Conservation (phyloP, 176 grass and related monocot genomes). For the Bolboschoenus planiculmis region DNA sequence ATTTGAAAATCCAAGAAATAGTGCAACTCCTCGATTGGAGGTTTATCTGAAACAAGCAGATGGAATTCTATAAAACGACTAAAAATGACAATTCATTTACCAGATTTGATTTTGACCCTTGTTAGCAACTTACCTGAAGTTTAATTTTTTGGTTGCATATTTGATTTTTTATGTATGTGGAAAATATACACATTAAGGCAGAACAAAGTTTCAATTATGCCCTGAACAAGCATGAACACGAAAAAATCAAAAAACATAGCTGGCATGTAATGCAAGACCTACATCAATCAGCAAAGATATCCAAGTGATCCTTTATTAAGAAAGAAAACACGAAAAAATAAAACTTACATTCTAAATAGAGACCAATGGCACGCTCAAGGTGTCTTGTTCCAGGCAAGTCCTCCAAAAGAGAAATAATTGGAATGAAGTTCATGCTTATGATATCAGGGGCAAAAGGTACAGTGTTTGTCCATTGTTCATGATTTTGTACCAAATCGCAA, state of each 20-base stretch:
- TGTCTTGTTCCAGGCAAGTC: constrained; percentile 65
- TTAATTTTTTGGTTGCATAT: background rate
- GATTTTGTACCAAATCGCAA: constrained; percentile 89
- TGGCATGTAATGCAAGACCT: background rate
- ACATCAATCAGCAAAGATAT: background rate
- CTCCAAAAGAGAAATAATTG: constrained; percentile 79
- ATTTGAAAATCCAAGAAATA: constrained; percentile 99
- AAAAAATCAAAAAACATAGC: background rate
- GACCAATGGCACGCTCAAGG: constrained; percentile 75
- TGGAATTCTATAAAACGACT: constrained; percentile 9
- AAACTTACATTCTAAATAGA: constrained; percentile 86
- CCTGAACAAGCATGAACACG: background rate
- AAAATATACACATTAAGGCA: background rate
- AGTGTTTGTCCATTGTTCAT: constrained; percentile 68
- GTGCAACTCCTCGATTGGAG: constrained; percentile 89
- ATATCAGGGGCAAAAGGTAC: constrained; percentile 80
- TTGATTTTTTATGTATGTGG: background rate
- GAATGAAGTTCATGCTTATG: constrained; percentile 88
- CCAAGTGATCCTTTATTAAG: background rate
- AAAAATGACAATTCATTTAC: constrained; percentile 14
- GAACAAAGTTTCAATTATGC: background rate
- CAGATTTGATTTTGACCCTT: background rate
- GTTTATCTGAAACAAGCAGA: constrained; percentile 68
- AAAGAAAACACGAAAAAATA: constrained; percentile 1
- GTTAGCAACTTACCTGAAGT: background rate